Evolutionary conservation across 2,329 filamentous ascomycete genomes (phyloP), one percentile per base, ranked within the genome.

Genomic region (Trichoderma brevicompactum): DNA sequence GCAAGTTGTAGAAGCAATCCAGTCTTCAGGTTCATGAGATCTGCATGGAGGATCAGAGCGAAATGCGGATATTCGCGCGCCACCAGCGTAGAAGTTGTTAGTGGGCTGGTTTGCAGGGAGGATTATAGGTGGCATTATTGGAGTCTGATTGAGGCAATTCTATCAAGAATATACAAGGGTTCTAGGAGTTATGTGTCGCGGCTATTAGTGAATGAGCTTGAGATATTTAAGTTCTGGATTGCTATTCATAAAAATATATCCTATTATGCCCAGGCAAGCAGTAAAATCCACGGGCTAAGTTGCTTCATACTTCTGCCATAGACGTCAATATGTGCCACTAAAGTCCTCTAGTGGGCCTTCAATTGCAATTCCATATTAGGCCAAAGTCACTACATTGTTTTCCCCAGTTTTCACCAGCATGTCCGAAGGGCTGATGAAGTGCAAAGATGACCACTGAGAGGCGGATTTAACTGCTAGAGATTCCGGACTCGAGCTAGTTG

Each of bases 1-100:
- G 62, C 68, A 68, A 10, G 70, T 69, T 10, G 67, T 70, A 2
- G 69, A 70, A 15, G 69, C 67, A 8, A 70, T 53, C 69, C 70
- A 70, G 38, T 70, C 68, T 44, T 71, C 70, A 5, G 69, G 67
- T 40, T 70, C 62, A 12, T 66, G 44, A 7, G 66, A 58, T 7
- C 41, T 53, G 36, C 59, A 66, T 15, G 48, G 50, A n/a, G 55
- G 48, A 17, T 54, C 17, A 2, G 58, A 53, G 40, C 69, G 68
- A n/a, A 70, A 65, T 2, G 61, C 38, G 10, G 67, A 54, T 60
- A 71, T 67, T 17, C 54, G 58, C 15, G 68, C 56, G 17, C 69
- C 68, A 50, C 69, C 69, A 19, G 63, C 50, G 48, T 69, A 71
- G 61, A 70, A 68, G 50, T 61, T 52, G 32, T 62, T 43, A 5